Conservation (phyloP, 768 basidiomycete species). For the Chiua virens region DNA sequence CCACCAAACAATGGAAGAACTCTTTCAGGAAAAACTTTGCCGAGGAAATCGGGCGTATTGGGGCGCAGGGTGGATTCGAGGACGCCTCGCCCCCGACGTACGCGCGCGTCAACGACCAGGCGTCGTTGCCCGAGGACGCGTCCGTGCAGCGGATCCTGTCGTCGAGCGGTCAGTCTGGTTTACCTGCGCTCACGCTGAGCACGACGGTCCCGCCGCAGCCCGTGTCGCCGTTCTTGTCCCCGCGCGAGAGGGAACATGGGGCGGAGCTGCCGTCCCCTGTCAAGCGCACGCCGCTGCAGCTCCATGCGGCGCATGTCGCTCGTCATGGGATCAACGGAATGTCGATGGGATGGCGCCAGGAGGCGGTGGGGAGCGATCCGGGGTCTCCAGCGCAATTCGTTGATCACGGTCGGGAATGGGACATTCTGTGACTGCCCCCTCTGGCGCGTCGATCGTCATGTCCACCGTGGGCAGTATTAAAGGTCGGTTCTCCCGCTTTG, state of each 20-base stretch:
- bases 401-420: conserved; percentile 68
- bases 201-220: conserved; percentile 46
- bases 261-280: conserved; percentile 21
- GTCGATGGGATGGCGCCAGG: conserved; percentile 68
- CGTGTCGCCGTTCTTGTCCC: conserved; percentile 36
- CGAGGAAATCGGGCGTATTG: conserved; percentile 76
- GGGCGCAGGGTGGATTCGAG: conserved; percentile 56
- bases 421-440: conserved; percentile 32
- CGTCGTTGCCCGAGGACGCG: conserved; percentile 47
- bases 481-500: conserved; percentile 74
- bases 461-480: conserved; percentile 70
- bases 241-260: conserved; percentile 20
- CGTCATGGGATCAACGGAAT: conserved; percentile 83
- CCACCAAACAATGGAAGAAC: conserved; percentile 84
- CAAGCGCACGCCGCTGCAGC: conserved; percentile 75
- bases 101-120: conserved; percentile 43
- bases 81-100: conserved; percentile 41
- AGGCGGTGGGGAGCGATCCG: conserved; percentile 42
- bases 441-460: conserved; percentile 58
- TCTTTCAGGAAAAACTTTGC: conserved; percentile 84
- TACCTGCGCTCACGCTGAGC: conserved; percentile 53
- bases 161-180: conserved; percentile 38
- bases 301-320: conserved; percentile 78
- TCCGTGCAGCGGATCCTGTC: conserved; percentile 51
- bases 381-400: conserved; percentile 72